Conservation (phyloP, 495 filamentous ascomycete genomes). For the Penicillium desertorum region DNA sequence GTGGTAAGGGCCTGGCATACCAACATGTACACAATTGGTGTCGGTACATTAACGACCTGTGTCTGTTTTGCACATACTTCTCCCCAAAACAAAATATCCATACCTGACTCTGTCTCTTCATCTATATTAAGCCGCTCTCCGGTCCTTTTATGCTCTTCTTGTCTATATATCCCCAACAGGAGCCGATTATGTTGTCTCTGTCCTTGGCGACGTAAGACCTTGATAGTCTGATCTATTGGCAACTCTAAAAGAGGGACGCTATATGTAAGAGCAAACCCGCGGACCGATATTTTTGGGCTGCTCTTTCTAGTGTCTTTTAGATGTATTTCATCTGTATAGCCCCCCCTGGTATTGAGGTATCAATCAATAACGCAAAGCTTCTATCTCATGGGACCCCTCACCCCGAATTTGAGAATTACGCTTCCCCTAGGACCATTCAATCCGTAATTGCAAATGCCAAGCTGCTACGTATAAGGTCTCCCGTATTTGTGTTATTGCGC, state of each 20-base stretch:
- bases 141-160: not conserved
- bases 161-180: not conserved
- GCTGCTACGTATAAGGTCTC: not conserved
- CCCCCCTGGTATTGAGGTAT: too few species aligned
- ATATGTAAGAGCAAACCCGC: too few species aligned
- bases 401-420: not conserved
- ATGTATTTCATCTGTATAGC: too few species aligned
- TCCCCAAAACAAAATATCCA: not conserved
- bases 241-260: too few species aligned
- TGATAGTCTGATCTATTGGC: too few species aligned
- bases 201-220: too few species aligned
- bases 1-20: not conserved
- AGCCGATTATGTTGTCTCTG: too few species aligned
- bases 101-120: not conserved
- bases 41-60: not conserved
- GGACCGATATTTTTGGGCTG: too few species aligned
- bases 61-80: conserved; percentile 1
- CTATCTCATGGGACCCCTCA: too few species aligned
- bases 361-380: too few species aligned
- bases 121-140: not conserved
- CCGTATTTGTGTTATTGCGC: not conserved
- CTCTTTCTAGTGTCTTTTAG: too few species aligned
- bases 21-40: not conserved
- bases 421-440: not conserved
- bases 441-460: not conserved